Conservation (phyloP, 1,284 basidiomycete genomes). For the Cryptococcus sp. region DNA sequence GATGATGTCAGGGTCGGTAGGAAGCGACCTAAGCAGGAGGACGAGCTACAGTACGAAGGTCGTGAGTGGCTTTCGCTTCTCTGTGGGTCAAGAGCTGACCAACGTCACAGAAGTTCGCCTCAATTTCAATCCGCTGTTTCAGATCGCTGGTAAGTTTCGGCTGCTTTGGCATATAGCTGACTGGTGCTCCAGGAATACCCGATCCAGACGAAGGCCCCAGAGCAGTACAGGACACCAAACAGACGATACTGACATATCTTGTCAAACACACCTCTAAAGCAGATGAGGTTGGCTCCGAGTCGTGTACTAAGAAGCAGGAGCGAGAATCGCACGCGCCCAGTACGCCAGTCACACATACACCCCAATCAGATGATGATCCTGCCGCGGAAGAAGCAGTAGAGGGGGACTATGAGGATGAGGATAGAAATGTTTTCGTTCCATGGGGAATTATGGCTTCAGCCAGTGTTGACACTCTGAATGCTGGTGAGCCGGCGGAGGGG, state of each 20-base stretch:
- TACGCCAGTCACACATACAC: neutral
- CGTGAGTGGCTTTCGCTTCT: constrained; percentile 24
- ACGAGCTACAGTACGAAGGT: constrained; percentile 33
- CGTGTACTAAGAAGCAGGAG: neutral
- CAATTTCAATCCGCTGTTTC: constrained; percentile 32
- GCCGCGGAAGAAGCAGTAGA: constrained; percentile 25
- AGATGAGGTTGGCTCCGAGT: neutral
- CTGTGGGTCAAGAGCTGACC: neutral
- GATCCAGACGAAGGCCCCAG: constrained; percentile 8
- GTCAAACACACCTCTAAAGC: neutral
- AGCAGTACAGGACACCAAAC: neutral
- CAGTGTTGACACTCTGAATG: constrained; percentile 1
- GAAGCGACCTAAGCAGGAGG: constrained; percentile 5
- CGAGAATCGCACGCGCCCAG: neutral
- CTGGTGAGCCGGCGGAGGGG: constrained; percentile 17
- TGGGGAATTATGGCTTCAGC: constrained; percentile 2
- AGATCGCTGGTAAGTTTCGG: constrained; percentile 23
- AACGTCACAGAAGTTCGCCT: constrained; percentile 26
- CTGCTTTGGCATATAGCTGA: neutral
- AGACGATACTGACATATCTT: constrained; percentile 3
- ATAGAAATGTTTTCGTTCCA: constrained; percentile 14
- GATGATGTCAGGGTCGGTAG: constrained; percentile 3
- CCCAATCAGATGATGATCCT: neutral
- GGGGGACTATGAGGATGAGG: constrained; percentile 21
- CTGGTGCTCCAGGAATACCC: constrained; percentile 4